Percentiles rank a stretch among this genome's conserved stretches.
Evolutionary conservation across 257 asterid species (phyloP).

Genomic region (Scutellaria galericulata): DNA sequence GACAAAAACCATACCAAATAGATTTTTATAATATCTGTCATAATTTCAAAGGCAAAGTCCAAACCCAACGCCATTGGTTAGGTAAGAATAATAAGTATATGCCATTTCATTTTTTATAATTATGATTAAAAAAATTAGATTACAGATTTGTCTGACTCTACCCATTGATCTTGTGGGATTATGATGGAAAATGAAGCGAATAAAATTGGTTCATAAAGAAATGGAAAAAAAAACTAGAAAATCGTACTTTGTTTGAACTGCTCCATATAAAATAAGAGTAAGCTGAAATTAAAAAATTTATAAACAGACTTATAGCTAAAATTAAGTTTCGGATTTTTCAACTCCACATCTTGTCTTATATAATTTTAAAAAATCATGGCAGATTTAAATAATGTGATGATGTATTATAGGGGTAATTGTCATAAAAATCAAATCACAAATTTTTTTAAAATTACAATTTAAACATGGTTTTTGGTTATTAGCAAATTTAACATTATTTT

Average conservation of each 20-base stretch:
- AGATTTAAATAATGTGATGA: neutral
- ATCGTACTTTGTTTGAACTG: neutral
- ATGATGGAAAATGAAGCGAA: neutral
- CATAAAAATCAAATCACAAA: too few species aligned
- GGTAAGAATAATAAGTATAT: conserved; percentile 2
- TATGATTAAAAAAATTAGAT: neutral
- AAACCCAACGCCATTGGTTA: conserved; percentile 26
- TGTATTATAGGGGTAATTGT: too few species aligned
- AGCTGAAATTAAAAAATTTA: too few species aligned
- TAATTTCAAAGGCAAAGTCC: conserved; percentile 24
- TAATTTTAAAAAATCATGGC: neutral
- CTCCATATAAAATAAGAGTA: too few species aligned
- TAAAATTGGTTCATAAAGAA: neutral
- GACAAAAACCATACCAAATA: conserved; percentile 30
- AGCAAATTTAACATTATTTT: too few species aligned
- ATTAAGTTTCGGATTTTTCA: too few species aligned
- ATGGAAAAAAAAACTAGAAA: neutral
- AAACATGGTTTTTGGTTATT: too few species aligned
- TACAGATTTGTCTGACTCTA: neutral
- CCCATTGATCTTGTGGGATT: neutral
- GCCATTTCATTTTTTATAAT: neutral
- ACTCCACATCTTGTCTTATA: too few species aligned
- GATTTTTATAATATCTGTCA: conserved; percentile 2
- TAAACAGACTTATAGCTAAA: too few species aligned
- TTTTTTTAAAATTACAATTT: too few species aligned